Evolutionary conservation across 768 basidiomycete species (phyloP).

Genomic region (Peribolospora kevripleyi): DNA sequence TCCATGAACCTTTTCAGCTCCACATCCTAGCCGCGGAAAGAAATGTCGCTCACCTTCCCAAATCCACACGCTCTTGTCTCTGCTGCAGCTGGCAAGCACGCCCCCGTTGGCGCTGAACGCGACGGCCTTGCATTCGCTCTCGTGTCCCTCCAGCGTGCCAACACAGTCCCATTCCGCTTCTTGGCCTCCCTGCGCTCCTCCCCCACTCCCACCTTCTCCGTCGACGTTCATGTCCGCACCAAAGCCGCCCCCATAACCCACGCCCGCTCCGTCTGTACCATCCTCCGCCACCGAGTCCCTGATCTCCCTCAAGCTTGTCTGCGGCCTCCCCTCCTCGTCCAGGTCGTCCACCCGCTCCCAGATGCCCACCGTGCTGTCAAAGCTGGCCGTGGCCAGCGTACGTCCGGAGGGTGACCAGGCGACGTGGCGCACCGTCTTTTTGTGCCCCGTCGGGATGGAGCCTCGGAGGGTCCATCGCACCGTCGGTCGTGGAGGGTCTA

Average conservation of each 20-base stretch:
- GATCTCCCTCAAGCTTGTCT: slow-evolving; percentile 15
- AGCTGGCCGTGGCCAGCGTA: slow-evolving; percentile 72
- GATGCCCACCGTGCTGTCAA: slow-evolving; percentile 73
- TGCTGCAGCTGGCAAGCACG: slow-evolving; percentile 72
- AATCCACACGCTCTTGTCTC: slow-evolving; percentile 96
- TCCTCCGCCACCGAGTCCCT: slow-evolving; percentile 22
- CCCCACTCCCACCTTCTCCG: slow-evolving; percentile 44
- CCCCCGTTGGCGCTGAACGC: slow-evolving; percentile 53
- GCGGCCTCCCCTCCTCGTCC: slow-evolving; percentile 11
- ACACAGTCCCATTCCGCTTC: slow-evolving; percentile 58
- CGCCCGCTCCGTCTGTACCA: slow-evolving; percentile 25
- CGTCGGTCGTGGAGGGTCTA: slow-evolving; percentile 10
- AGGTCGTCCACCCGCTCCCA: slow-evolving; percentile 49
- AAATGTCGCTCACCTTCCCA: slow-evolving; percentile 56
- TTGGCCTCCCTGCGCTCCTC: not conserved
- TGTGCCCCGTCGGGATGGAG: slow-evolving; percentile 59
- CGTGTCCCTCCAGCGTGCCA: slow-evolving; percentile 72
- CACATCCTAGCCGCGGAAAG: too few relatives aligned
- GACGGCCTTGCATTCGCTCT: slow-evolving; percentile 81
- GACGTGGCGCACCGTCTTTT: slow-evolving; percentile 59
- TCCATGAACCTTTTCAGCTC: not conserved
- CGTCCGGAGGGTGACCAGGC: slow-evolving; percentile 75
- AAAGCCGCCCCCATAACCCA: slow-evolving; percentile 32
- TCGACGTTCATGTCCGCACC: slow-evolving; percentile 11
- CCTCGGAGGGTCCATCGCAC: slow-evolving; percentile 31